Conservation (phyloP, 352 stramenopile species). For the Globisporangium alternatum region DNA sequence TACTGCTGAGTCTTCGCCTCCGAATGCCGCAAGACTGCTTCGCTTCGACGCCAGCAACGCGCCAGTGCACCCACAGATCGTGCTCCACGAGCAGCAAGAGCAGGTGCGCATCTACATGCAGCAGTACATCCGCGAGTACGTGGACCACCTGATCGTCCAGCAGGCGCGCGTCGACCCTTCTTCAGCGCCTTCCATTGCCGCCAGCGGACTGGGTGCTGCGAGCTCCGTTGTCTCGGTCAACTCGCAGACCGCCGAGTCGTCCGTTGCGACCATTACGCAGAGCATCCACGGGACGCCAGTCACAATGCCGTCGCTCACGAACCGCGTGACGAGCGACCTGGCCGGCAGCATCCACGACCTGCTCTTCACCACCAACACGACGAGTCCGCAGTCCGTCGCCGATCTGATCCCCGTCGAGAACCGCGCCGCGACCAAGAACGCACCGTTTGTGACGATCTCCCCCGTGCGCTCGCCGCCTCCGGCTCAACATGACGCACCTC, state of each 20-base stretch:
- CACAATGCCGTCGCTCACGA: constrained; percentile 43
- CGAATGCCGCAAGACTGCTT: constrained; percentile 24
- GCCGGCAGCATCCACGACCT: constrained; percentile 64
- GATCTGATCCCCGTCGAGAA: constrained; percentile 22
- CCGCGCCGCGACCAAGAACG: constrained; percentile 7
- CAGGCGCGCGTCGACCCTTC: constrained; percentile 21
- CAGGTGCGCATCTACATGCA: constrained; percentile 53
- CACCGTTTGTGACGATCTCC: constrained; percentile 4
- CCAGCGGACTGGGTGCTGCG: constrained; percentile 3
- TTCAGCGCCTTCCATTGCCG: not conserved
- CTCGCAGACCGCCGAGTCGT: not conserved
- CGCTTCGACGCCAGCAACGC: constrained; percentile 37
- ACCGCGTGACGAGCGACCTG: constrained; percentile 31
- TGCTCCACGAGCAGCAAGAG: constrained; percentile 49
- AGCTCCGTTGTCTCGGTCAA: constrained; percentile 5
- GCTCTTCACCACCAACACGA: constrained; percentile 42
- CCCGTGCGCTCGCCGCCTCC: constrained; percentile 7
- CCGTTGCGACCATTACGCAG: constrained; percentile 23
- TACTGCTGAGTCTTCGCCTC: not conserved
- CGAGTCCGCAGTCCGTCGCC: constrained; percentile 72
- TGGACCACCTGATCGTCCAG: constrained; percentile 40
- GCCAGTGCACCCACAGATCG: constrained; percentile 46
- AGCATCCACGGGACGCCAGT: constrained; percentile 53
- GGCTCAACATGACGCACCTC: not conserved
- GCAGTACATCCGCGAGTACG: constrained; percentile 61